Percentiles rank a stretch among this genome's conserved stretches.
These are phyloP conservation scores for Excoecaria cochinchinensis DNA, from an alignment of 345 rosid genomes.

Conservation along the genomic window DNA sequence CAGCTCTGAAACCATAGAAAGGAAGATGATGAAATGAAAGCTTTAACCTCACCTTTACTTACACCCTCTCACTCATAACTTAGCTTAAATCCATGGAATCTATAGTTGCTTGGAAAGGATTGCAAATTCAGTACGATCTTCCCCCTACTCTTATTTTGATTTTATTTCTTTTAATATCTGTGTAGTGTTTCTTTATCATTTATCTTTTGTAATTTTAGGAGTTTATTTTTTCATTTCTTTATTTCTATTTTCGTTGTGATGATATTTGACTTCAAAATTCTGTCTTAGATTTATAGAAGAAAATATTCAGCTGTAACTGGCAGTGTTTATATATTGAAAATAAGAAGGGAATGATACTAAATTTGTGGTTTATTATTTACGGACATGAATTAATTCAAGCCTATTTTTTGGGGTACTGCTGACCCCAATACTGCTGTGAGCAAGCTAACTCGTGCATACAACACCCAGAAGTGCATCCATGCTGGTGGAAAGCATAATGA, in stretches of 20 bases:
- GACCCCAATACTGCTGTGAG: conserved; percentile 80
- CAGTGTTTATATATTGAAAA: neutral
- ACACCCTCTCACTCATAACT: too few species aligned
- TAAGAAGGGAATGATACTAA: neutral
- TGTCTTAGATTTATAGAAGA: neutral
- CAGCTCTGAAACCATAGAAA: too few species aligned
- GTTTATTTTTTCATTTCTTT: neutral
- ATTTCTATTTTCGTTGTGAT: neutral
- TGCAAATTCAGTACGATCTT: too few species aligned
- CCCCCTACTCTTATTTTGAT: too few species aligned
- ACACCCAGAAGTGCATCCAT: conserved; percentile 94
- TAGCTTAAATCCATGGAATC: too few species aligned
- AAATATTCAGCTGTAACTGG: neutral
- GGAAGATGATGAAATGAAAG: too few species aligned
- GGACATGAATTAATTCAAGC: conserved; percentile 98
- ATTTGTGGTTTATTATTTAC: neutral
- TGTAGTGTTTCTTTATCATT: neutral
- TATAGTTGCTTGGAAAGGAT: too few species aligned
- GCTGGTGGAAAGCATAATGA: conserved; percentile 99
- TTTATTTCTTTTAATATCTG: neutral
- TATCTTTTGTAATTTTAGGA: neutral
- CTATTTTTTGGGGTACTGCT: conserved; percentile 80
- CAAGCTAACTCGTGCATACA: conserved; percentile 73
- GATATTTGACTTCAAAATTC: neutral
- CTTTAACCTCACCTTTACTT: too few species aligned